Conservation (phyloP, 1,284 basidiomycete species). For the Pseudomicrostroma phylloplanum region DNA sequence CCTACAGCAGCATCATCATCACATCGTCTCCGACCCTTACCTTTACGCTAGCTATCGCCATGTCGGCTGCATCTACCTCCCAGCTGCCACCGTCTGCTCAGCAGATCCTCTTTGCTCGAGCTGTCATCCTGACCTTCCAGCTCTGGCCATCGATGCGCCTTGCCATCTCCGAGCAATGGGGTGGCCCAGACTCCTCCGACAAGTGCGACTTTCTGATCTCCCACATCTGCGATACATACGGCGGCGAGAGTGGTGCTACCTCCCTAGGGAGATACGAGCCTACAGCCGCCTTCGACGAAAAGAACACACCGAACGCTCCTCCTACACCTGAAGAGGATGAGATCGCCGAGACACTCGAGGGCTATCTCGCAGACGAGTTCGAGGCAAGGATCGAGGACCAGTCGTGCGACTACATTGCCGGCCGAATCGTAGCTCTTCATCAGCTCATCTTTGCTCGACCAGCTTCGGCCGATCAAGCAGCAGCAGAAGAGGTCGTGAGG, state of each 20-base stretch:
- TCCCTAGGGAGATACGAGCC: constrained; percentile 1
- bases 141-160: constrained; percentile 48
- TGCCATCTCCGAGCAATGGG: constrained; percentile 45
- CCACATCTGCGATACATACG: constrained; percentile 39
- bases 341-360: constrained; percentile 37
- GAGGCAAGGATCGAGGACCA: constrained; percentile 44
- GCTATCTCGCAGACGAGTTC: constrained; percentile 44
- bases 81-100: constrained; percentile 22
- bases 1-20: no score
- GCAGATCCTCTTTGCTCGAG: constrained; percentile 44
- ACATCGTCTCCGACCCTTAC: no score
- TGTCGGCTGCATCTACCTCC: no score
- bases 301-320: neutral
- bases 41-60: no score
- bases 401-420: constrained; percentile 33
- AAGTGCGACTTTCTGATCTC: constrained; percentile 43
- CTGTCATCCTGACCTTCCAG: constrained; percentile 35
- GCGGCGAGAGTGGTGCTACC: constrained; percentile 21
- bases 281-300: constrained; percentile 7
- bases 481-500: constrained; percentile 17
- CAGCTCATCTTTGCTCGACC: constrained; percentile 27
- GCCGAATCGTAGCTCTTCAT: constrained; percentile 31
- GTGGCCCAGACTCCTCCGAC: constrained; percentile 38
- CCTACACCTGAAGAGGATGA: constrained; percentile 40
- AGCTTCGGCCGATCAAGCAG: constrained; percentile 1